Conservation (phyloP, 176 grass and related monocot genomes). For the Triticum turgidum region DNA sequence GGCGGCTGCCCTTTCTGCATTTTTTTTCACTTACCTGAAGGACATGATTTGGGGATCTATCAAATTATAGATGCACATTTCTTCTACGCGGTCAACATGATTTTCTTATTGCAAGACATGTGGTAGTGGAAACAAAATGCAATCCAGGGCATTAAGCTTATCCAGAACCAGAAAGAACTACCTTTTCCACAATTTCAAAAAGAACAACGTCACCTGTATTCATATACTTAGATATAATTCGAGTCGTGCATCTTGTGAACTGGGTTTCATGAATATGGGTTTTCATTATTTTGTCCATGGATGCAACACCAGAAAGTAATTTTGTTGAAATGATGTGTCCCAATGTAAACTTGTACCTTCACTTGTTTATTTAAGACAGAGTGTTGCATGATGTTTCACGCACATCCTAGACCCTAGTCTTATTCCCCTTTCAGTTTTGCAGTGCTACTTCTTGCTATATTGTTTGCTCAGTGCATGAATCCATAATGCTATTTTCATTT, state of each 20-base stretch:
- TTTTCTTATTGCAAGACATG: background rate
- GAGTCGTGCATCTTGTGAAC: background rate
- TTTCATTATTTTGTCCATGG: background rate
- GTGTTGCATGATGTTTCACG: background rate
- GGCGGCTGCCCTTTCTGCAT: background rate
- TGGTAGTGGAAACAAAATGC: background rate
- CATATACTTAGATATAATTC: background rate
- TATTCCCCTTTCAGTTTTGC: background rate
- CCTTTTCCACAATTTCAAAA: background rate
- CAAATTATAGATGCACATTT: background rate
- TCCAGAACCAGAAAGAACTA: background rate
- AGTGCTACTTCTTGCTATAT: conserved; percentile 5
- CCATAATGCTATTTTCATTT: background rate
- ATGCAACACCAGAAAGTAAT: background rate
- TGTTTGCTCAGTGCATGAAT: background rate
- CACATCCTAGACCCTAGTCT: background rate
- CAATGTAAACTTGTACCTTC: conserved; percentile 5
- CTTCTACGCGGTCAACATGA: background rate
- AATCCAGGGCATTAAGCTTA: background rate
- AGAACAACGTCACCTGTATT: background rate
- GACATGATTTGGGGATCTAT: background rate
- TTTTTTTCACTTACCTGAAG: background rate
- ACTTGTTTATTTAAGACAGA: background rate
- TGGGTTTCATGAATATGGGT: background rate
- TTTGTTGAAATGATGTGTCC: conserved; percentile 13